Conservation (phyloP, 2,329 filamentous ascomycete species). For the Ophiostoma fasciatum region DNA sequence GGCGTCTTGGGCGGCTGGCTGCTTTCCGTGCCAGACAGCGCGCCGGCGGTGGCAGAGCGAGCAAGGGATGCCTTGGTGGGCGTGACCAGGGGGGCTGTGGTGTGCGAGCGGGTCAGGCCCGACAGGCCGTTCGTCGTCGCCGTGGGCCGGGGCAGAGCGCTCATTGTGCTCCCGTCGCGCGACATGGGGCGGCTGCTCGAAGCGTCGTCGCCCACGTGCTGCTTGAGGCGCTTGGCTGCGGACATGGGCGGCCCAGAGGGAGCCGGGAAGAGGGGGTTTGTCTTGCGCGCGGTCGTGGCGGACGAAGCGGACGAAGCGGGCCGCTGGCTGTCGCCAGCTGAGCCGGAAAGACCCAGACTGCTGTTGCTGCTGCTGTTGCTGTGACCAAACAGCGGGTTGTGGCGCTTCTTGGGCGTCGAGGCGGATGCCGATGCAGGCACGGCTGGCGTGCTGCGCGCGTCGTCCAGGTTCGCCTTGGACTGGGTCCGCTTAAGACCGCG, state of each 20-base stretch:
- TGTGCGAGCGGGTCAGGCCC: slow-evolving; percentile 27
- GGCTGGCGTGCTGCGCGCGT: slow-evolving; percentile 24
- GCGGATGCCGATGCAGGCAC: background rate
- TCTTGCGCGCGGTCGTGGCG: slow-evolving; percentile 9
- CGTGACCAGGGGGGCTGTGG: slow-evolving; percentile 49
- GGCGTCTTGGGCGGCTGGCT: background rate
- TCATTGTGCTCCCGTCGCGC: slow-evolving; percentile 25
- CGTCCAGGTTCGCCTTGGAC: slow-evolving; percentile 47
- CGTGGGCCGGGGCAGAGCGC: slow-evolving; percentile 27
- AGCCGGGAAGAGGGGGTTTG: slow-evolving; percentile 13
- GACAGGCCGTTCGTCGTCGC: slow-evolving; percentile 9
- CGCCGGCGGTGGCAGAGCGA: slow-evolving; percentile 40
- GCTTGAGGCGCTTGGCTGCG: slow-evolving; percentile 57
- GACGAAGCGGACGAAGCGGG: too few relatives aligned
- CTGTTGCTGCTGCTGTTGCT: slow-evolving; percentile 14
- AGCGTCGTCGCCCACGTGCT: slow-evolving; percentile 51
- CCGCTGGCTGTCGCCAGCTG: slow-evolving; percentile 14
- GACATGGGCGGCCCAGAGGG: slow-evolving; percentile 20
- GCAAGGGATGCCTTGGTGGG: slow-evolving; percentile 65
- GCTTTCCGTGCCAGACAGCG: slow-evolving; percentile 22
- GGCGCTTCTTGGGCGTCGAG: slow-evolving; percentile 15
- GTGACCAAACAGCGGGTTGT: slow-evolving; percentile 15
- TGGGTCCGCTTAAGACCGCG: slow-evolving; percentile 36
- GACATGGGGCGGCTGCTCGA: slow-evolving; percentile 49
- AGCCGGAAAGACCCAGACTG: too few relatives aligned